These are phyloP conservation scores for Cladophialophora immunda DNA, from an alignment of 2,329 filamentous ascomycete genomes.

Conservation along the genomic window DNA sequence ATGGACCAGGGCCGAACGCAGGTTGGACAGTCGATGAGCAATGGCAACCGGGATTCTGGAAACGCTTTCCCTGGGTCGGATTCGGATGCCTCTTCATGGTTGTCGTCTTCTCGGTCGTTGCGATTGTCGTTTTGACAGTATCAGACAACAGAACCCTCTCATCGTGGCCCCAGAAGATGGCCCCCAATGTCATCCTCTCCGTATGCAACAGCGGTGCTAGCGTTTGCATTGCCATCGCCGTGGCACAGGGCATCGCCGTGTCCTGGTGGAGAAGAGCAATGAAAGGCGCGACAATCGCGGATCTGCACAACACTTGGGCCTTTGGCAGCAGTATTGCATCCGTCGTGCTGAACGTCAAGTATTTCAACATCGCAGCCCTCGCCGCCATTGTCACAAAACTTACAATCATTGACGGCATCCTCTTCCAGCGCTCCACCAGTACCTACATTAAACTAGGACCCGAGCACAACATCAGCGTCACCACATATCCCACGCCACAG, in stretches of 20 bases:
- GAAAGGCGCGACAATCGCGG: constrained; percentile 29
- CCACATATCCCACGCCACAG: not conserved
- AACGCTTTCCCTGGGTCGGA: not conserved
- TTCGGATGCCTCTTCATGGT: constrained; percentile 2
- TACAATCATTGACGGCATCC: constrained; percentile 26
- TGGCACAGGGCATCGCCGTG: constrained; percentile 26
- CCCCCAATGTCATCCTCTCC: not conserved
- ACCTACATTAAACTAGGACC: constrained; percentile 7
- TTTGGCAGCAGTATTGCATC: constrained; percentile 12
- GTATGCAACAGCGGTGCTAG: not conserved
- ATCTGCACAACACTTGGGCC: constrained; percentile 29
- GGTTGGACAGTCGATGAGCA: not conserved
- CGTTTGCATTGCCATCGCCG: constrained; percentile 11
- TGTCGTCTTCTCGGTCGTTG: not conserved
- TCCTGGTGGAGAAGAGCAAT: constrained; percentile 32
- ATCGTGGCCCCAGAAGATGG: not conserved
- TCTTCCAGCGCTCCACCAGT: constrained; percentile 27
- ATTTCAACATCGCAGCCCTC: constrained; percentile 26
- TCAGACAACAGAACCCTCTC: not conserved
- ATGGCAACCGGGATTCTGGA: not conserved
- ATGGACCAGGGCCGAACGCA: not conserved
- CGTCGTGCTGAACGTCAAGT: constrained; percentile 3
- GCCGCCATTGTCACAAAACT: constrained; percentile 21
- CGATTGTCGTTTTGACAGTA: not conserved
- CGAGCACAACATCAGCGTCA: not conserved